Evolutionary conservation across 1,284 basidiomycete genomes (phyloP).

Genomic region (Pseudozyma pruni): DNA sequence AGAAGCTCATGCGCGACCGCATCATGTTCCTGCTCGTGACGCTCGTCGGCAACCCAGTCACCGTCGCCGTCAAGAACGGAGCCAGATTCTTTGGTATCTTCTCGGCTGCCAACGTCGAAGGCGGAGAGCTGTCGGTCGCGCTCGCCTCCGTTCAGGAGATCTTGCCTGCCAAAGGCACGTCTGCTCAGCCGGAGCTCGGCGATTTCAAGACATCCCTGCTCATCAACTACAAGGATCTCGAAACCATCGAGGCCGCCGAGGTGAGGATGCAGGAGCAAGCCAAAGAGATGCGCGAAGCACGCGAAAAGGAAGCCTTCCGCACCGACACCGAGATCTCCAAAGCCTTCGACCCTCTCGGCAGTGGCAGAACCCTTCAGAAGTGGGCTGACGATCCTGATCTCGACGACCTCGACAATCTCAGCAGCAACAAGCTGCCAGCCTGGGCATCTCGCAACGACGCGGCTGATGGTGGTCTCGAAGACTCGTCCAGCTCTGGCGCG

Average conservation of each 20-base stretch:
- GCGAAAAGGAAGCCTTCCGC: slow-evolving; percentile 56
- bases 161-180: slow-evolving; percentile 22
- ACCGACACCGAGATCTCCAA: slow-evolving; percentile 63
- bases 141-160: slow-evolving; percentile 58
- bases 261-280: slow-evolving; percentile 52
- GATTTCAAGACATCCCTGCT: slow-evolving; percentile 48
- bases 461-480: slow-evolving; percentile 17
- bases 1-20: slow-evolving; percentile 52
- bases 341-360: slow-evolving; percentile 45
- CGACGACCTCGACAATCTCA: slow-evolving; percentile 34
- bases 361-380: slow-evolving; percentile 54
- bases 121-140: slow-evolving; percentile 52
- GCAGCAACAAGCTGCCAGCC: slow-evolving; percentile 29
- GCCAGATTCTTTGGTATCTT: slow-evolving; percentile 61
- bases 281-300: slow-evolving; percentile 44
- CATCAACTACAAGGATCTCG: slow-evolving; percentile 55
- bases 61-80: slow-evolving; percentile 54
- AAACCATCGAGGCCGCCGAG: slow-evolving; percentile 50
- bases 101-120: slow-evolving; percentile 50
- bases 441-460: slow-evolving; percentile 30
- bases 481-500: slow-evolving; percentile 1
- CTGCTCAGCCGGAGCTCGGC: slow-evolving; percentile 35
- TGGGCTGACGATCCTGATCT: slow-evolving; percentile 59
- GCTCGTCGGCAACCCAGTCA: slow-evolving; percentile 56
- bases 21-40: slow-evolving; percentile 55